Evolutionary conservation across 1,139 yeast genomes (phyloP), one percentile per base, ranked within the genome.

Genomic region (Geotrichum siamense): DNA sequence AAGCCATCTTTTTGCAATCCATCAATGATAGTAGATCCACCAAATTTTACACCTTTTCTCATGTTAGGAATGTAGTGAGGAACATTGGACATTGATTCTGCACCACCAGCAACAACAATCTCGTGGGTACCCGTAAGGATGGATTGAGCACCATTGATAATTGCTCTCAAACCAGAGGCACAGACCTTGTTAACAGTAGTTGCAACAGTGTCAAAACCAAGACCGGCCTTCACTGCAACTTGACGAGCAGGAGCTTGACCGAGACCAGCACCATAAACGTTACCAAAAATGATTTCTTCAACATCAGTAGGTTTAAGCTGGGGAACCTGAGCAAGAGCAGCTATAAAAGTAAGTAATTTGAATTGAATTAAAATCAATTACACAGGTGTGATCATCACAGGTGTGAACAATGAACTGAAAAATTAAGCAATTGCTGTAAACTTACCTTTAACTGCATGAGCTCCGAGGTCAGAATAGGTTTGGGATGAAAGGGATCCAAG

Each of bases 211-310:
- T 76, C 69, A 53, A 81, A 78, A 40, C 86, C 75, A 44, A 91
- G 72, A 19, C 97, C 97, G 21, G 97, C 84, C 62, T 80, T 82
- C 55, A 89, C 62, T 15, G 96, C 96, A 47, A 91, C 97, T 70
- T 91, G 98, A 68, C 97, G 82, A 36, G 97, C 98, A 39, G 97
- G 97, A 51, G 91, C 91, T 69, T 91, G 98, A 52, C 98, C 98
- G 48, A 86, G 79, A 60, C 86, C 86, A 54, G 97, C 97, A 59
- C 85, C 84, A 61, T 85, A 70, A 43, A 87, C 98, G 59, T 87
- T 86, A 59, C 98, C 98, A 63, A 87, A 89, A 58, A 84, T 72
- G 59, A 91, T 77, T 67, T 91, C 97, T 56, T 91, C 96, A 47
- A 83, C 94, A 49, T 75, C 79, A 15, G 59, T 57, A 41, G 95